A percentile compares a stretch with the other conserved stretches of the same genome.
Evolutionary conservation across 2,329 filamentous ascomycete genomes (phyloP).

Genomic region (Trichoderma sp.): DNA sequence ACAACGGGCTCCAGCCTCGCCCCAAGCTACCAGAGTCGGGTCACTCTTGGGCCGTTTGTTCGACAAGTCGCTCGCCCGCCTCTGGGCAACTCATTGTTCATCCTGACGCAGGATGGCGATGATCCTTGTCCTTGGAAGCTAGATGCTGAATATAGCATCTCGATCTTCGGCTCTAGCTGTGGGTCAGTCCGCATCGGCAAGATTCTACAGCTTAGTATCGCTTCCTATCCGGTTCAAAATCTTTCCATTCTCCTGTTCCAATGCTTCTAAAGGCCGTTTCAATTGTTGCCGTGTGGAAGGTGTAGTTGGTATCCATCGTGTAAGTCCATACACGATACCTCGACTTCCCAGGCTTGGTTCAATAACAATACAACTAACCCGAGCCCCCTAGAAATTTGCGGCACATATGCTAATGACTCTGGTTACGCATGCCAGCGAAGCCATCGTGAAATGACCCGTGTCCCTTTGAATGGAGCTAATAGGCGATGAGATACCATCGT

Average conservation of each 20-base stretch:
- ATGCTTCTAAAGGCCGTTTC: not conserved
- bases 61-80: not conserved
- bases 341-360: not conserved
- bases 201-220: not conserved
- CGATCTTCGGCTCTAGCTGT: not conserved
- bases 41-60: not conserved
- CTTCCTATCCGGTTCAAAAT: not conserved
- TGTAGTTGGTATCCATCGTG: not conserved
- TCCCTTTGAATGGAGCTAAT: slow-evolving; percentile 11
- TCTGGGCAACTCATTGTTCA: slow-evolving; percentile 18
- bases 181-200: not conserved
- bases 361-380: not conserved
- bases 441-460: slow-evolving; percentile 22
- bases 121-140: not conserved
- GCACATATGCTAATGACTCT: slow-evolving; percentile 22
- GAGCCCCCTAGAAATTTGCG: slow-evolving; percentile 1
- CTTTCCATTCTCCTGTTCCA: not conserved
- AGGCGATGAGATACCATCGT: slow-evolving; percentile 20
- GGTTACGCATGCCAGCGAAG: slow-evolving; percentile 19
- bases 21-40: not conserved
- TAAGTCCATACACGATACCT: not conserved
- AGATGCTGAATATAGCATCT: not conserved
- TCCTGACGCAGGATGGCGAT: slow-evolving; percentile 15
- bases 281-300: not conserved
- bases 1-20: slow-evolving; percentile 2